These are phyloP conservation scores for Aspergillus asperescens DNA, from an alignment of 495 filamentous ascomycete species.

Conservation along the genomic window DNA sequence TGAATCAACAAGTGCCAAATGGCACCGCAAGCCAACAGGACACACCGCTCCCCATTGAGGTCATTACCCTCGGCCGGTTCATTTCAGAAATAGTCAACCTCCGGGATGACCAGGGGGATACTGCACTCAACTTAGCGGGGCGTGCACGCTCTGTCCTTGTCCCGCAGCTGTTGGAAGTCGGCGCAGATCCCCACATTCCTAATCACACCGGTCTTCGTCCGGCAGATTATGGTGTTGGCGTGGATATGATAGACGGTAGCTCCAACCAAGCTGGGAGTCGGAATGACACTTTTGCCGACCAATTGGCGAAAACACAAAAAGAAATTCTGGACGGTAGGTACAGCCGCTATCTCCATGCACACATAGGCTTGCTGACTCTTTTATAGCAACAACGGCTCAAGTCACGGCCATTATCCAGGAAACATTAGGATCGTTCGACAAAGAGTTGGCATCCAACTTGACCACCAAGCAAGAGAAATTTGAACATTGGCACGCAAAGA, in stretches of 20 bases:
- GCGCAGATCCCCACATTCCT: conserved; percentile 80
- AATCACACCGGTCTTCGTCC: conserved; percentile 84
- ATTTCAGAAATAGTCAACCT: conserved; percentile 95
- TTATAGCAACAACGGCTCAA: conserved; percentile 60
- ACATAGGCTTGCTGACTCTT: conserved; percentile 19
- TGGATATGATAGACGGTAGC: conserved; percentile 48
- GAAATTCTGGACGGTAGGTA: conserved; percentile 42
- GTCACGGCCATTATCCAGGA: conserved; percentile 41
- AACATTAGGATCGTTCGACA: conserved; percentile 59
- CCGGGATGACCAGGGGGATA: conserved; percentile 87
- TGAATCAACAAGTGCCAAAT: conserved; percentile 47
- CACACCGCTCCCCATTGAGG: conserved; percentile 39
- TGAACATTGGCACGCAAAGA: conserved; percentile 65
- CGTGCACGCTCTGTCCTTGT: conserved; percentile 90
- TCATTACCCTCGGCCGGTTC: conserved; percentile 81
- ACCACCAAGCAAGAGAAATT: conserved; percentile 76
- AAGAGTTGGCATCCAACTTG: conserved; percentile 68
- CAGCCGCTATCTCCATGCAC: neutral
- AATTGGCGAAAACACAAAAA: conserved; percentile 50
- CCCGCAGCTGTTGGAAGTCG: conserved; percentile 86
- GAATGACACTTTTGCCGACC: conserved; percentile 55
- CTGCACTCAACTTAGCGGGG: conserved; percentile 87
- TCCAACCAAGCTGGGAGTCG: conserved; percentile 45
- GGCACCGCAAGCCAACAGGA: conserved; percentile 25
- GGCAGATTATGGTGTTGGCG: conserved; percentile 86